Evolutionary conservation across 1,284 basidiomycete genomes (phyloP).

Genomic region (Cutaneotrichosporon sp.): DNA sequence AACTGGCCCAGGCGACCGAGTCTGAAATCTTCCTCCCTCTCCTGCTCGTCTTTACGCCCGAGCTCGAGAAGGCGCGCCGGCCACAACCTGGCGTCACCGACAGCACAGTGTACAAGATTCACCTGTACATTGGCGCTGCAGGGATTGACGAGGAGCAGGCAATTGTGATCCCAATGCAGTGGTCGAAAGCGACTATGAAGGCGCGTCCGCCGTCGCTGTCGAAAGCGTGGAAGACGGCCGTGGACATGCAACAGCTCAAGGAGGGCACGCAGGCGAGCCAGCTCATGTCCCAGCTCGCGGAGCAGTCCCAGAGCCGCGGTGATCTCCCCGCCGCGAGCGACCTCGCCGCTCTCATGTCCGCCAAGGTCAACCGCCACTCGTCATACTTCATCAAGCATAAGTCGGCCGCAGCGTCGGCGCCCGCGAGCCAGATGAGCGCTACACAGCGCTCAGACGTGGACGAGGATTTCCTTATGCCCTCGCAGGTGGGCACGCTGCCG

Average conservation of each 20-base stretch:
- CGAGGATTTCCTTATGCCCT: conserved; percentile 8
- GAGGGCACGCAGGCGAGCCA: conserved; percentile 7
- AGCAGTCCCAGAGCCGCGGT: conserved; percentile 8
- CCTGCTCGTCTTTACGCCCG: conserved; percentile 66
- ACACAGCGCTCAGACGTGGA: conserved; percentile 11
- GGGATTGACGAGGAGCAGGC: conserved; percentile 62
- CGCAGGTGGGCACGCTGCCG: background rate
- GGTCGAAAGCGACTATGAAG: conserved; percentile 75
- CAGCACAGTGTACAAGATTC: conserved; percentile 59
- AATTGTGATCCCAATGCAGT: conserved; percentile 67
- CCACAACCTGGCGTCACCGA: conserved; percentile 66
- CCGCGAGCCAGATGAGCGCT: background rate
- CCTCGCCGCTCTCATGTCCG: conserved; percentile 41
- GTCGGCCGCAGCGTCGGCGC: background rate
- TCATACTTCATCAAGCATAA: conserved; percentile 38
- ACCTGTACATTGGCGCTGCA: conserved; percentile 69
- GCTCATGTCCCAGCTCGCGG: conserved; percentile 13
- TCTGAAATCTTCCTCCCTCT: conserved; percentile 51
- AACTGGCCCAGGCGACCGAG: conserved; percentile 41
- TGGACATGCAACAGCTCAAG: conserved; percentile 33
- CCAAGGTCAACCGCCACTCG: conserved; percentile 41
- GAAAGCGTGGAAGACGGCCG: conserved; percentile 58
- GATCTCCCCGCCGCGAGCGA: conserved; percentile 19
- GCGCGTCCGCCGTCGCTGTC: conserved; percentile 72
- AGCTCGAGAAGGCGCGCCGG: conserved; percentile 60